These are phyloP conservation scores for Scleroderma citrinum DNA, from an alignment of 768 basidiomycete genomes.

Conservation along the genomic window DNA sequence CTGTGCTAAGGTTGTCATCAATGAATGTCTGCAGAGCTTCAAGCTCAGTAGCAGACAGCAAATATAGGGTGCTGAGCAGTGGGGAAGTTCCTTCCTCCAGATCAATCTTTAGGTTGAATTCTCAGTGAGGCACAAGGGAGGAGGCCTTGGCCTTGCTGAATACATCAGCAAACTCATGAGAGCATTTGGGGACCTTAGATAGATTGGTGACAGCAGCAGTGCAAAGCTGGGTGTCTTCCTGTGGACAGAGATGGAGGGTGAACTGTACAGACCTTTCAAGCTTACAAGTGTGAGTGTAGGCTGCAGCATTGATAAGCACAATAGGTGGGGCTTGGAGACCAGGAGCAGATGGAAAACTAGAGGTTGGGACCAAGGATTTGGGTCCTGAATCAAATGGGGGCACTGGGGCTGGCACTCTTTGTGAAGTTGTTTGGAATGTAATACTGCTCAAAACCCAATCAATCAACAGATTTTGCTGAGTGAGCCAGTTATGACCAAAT, in stretches of 20 bases:
- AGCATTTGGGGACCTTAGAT: background rate
- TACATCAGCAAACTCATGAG: constrained; percentile 11
- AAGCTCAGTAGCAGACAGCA: constrained; percentile 18
- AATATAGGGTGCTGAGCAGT: background rate
- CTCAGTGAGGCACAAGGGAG: background rate
- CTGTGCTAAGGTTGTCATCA: constrained; percentile 29
- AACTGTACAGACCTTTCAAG: background rate
- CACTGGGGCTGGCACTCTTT: background rate
- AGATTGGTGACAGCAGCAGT: background rate
- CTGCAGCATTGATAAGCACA: background rate
- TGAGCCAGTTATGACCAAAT: background rate
- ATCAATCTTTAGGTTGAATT: background rate
- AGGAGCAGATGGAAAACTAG: background rate
- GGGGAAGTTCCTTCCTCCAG: background rate
- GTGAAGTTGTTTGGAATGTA: background rate
- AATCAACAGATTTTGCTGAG: background rate
- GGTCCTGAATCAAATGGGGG: background rate
- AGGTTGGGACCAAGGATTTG: background rate
- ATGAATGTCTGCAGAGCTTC: constrained; percentile 27
- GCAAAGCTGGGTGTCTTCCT: background rate
- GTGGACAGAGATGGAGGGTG: background rate
- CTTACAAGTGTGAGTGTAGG: background rate
- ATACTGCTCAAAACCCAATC: background rate
- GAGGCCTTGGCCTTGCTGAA: constrained; percentile 10
- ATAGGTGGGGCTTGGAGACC: background rate